Conservation (phyloP, 2,329 filamentous ascomycete genomes). For the Fusarium bactridioides region DNA sequence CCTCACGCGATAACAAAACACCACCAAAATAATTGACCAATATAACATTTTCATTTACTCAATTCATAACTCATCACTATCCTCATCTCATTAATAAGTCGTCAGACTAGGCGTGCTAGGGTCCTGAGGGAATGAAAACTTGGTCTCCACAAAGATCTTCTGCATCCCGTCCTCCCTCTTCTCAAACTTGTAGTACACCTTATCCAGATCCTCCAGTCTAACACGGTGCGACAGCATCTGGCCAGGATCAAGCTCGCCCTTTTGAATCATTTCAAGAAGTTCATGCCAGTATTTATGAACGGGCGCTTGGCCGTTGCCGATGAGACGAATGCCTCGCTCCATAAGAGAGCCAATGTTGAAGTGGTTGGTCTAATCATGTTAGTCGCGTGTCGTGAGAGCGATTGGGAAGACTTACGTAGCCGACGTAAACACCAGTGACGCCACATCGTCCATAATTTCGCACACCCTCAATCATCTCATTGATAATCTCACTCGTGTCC, state of each 20-base stretch:
- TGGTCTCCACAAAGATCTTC: conserved; percentile 76
- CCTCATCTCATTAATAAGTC: conserved; percentile 9
- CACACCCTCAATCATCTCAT: conserved; percentile 81
- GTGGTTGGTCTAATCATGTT: conserved; percentile 39
- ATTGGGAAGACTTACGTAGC: conserved; percentile 56
- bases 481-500: conserved; percentile 82
- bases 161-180: conserved; percentile 74
- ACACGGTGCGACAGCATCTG: conserved; percentile 86
- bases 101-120: conserved; percentile 20
- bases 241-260: conserved; percentile 74
- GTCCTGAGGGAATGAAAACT: conserved; percentile 59
- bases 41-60: neutral
- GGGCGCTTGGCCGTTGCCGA: conserved; percentile 71
- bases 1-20: neutral
- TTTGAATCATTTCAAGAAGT: conserved; percentile 72
- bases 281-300: conserved; percentile 87
- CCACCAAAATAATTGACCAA: neutral
- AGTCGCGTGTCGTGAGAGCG: neutral
- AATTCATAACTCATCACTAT: neutral
- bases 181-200: conserved; percentile 71
- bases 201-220: conserved; percentile 74
- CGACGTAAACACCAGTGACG: conserved; percentile 75
- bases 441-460: conserved; percentile 77
- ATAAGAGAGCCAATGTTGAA: conserved; percentile 86
- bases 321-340: conserved; percentile 85